Conservation (phyloP, 1,139 yeast genomes). For the Zygoascus hellenicus region DNA sequence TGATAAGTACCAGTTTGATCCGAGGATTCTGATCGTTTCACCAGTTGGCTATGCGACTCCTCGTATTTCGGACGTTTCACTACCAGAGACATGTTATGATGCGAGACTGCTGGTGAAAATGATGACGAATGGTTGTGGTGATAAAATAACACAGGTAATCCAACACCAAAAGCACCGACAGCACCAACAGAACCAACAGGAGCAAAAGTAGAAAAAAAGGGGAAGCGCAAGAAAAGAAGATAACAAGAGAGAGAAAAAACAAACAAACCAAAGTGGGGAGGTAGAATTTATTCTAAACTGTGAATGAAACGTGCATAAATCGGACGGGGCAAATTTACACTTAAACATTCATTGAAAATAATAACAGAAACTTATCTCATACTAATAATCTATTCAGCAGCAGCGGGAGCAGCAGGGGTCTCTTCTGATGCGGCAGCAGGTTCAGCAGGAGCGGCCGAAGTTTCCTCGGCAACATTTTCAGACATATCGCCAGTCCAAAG, state of each 20-base stretch:
- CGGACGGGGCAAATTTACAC: too few species aligned
- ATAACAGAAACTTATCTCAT: neutral
- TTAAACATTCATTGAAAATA: too few species aligned
- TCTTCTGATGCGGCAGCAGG: slow-evolving; percentile 40
- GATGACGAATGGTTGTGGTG: neutral
- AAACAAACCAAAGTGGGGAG: too few species aligned
- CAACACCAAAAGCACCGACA: too few species aligned
- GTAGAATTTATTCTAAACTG: too few species aligned
- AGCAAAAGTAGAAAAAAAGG: too few species aligned
- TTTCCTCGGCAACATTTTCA: slow-evolving; percentile 37
- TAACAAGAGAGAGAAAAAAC: too few species aligned
- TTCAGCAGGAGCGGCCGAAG: slow-evolving; percentile 16
- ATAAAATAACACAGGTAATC: too few species aligned
- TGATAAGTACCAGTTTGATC: slow-evolving; percentile 11
- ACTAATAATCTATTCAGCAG: slow-evolving; percentile 9
- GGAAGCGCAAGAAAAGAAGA: too few species aligned
- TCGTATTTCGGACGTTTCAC: slow-evolving; percentile 9
- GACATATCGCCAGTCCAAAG: slow-evolving; percentile 97
- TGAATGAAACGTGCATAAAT: too few species aligned
- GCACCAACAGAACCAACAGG: too few species aligned
- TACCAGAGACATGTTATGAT: slow-evolving; percentile 9
- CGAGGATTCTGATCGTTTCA: neutral
- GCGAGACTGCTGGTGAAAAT: neutral
- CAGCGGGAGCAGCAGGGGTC: slow-evolving; percentile 36
- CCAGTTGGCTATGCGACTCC: neutral